Base-by-base conservation (phyloP, 148 eudicot genomes). In the Agrostemma githago region DNA sequence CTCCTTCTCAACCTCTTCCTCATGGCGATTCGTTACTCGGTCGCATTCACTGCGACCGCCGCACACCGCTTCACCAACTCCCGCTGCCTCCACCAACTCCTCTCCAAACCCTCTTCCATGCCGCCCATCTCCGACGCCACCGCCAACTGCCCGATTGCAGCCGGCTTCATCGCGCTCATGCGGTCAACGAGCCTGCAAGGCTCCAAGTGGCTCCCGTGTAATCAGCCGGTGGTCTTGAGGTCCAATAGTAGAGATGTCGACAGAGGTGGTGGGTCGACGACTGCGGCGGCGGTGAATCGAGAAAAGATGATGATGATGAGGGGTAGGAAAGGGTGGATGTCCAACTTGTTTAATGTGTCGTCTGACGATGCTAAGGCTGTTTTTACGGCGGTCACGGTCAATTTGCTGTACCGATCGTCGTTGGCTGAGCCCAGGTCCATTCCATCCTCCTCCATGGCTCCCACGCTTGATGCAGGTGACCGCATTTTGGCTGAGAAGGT, bases 401-500 rank as follows among this genome's bases (percentile, higher is more conserved):
- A 81, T 16, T 48, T 93, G 57, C 77, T 93, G 48, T 90, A 83
- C 62, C 82, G 83, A 10, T 90, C 96, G 0, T 79, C 87, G 3
- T 85, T 93, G 83, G 98, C 92, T 0, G 94, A 90, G 82, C 92
- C 98, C 0, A 83, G 92, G 63, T 90, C 96, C 5, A 93, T 93
- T 66, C 98, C 98, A 4, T 82, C 98, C 4, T 17, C 88, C 17
- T 93, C 98, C 19, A 93, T 93, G 98, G 75, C 15, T 70, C 98
- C 98, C 11, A 93, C 98, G 2, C 87, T 93, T 44, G 86, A 91
- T 78, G 89, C 79, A 7, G 98, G 98, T 73, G 98, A 93, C 72
- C 88, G 98, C 1, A 82, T 93, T 62, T 74, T 93, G 26, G 90
- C 96, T 0, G 98, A 93, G 84, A 93, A 93, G 98, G 98, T 93